Base-by-base conservation (phyloP, 768 basidiomycete genomes). In the Dentipellis fragilis region DNA sequence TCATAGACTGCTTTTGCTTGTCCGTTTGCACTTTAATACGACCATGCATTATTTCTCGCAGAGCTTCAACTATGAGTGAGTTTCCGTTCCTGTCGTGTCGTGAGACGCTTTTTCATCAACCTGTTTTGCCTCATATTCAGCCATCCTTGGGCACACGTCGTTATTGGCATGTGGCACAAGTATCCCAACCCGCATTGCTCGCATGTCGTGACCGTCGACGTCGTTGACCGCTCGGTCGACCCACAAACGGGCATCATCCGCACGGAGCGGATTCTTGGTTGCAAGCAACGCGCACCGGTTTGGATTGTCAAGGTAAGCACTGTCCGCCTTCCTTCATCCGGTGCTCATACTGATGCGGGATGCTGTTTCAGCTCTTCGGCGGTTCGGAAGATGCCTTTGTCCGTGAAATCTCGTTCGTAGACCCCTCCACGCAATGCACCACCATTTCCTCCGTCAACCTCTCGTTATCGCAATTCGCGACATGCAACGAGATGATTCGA, bases 331-430 rank as follows among this genome's bases (percentile, higher is more conserved):
- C 11, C 8, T 38, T 21, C 3, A 29, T 47, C 11, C 21, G 37
- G 19, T 10, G 36, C 36, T 48, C 35, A 17, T 19, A 22, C n/a
- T 16, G 37, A 39, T 52, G 16, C 14, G n/a, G n/a, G n/a, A 55
- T 54, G 42, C 48, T 55, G 50, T 51, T 54, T 57, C 64, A 93
- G 92, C 69, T 95, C 22, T 89, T 95, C 56, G 92, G 92, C 52
- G 92, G 92, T 39, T 91, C 91, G 59, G 90, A 93, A 72, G 90
- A 93, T 64, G 93, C 94, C 10, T 96, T 89, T 66, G 90, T 96
- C 1, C 84, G 94, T 48, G 94, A 97, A 72, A 86, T 96, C 62
- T 91, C 92, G 4, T 95, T 94, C 66, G 78, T 95, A 38, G 91
- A 96, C 69, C 94, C 94, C 1, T 73, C 80, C 57, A 82, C 78